phyloP scores from a whole-genome alignment of 1,139 yeast genomes.

The Geotrichum cucujoidarum region DNA sequence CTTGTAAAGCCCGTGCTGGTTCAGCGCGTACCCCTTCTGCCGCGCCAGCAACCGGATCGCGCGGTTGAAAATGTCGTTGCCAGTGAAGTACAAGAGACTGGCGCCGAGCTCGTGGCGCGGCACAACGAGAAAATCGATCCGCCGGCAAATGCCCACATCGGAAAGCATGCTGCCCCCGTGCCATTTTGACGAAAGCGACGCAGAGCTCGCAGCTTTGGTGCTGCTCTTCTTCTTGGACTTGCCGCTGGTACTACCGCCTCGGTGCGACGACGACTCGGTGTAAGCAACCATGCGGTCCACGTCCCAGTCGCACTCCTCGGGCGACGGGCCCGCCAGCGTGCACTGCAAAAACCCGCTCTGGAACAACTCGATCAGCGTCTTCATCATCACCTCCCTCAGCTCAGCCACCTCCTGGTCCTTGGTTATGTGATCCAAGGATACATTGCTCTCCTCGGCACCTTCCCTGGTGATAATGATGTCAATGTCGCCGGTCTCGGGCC shows the following conservation, averaged over 20 bases:
- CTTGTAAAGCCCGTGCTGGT: slow-evolving; percentile 47
- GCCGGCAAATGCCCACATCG: slow-evolving; percentile 41
- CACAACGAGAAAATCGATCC: slow-evolving; percentile 53
- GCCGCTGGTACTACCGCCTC: background rate
- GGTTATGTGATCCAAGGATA: no score
- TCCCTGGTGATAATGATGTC: slow-evolving; percentile 55
- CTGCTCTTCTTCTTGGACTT: background rate
- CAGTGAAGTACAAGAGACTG: slow-evolving; percentile 53
- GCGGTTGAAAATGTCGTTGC: slow-evolving; percentile 54
- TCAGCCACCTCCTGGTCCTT: slow-evolving; percentile 30
- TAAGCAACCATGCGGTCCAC: background rate
- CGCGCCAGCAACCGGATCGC: slow-evolving; percentile 45
- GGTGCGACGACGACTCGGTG: slow-evolving; percentile 3
- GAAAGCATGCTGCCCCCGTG: slow-evolving; percentile 19
- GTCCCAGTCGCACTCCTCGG: slow-evolving; percentile 4
- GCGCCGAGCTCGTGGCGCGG: slow-evolving; percentile 52
- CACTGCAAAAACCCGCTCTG: slow-evolving; percentile 37
- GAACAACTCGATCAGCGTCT: slow-evolving; percentile 33
- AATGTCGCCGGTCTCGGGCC: slow-evolving; percentile 50
- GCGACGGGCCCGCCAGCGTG: slow-evolving; percentile 29
- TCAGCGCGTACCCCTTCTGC: slow-evolving; percentile 44
- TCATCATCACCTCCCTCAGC: slow-evolving; percentile 33
- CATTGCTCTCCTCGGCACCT: no score
- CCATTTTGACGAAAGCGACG: slow-evolving; percentile 14
- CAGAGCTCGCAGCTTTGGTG: background rate